Evolutionary conservation across 495 filamentous ascomycete genomes (phyloP), one percentile per base, ranked within the genome.

Genomic region (Penicillium riverlandense): DNA sequence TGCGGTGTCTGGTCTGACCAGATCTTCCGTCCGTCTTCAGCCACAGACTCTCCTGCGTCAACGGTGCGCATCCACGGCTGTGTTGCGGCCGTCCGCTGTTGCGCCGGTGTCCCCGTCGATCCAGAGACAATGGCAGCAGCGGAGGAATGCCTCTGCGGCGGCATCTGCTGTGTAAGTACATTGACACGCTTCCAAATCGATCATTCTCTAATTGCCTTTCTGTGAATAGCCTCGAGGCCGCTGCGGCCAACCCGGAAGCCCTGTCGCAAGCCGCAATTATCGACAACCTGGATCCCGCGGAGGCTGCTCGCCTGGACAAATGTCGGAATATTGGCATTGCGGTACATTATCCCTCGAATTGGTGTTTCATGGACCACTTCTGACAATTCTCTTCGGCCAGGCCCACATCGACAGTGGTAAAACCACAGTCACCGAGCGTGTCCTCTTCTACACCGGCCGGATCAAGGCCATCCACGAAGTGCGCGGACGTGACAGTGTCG

Each of bases 401-500:
- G 92, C 94, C 55, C 94, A 99, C 59, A 99, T 99, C 63, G 94
- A 99, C 72, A 95, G 88, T 63, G 94, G 94, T 49, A 99, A 99
- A 66, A 99, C 94, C 16, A 99, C 94, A 30, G 86, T 80, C 52
- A 97, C 91, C 43, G 94, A 99, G 64, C 86, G 94, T 56, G 90
- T 99, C 40, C 86, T 99, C 46, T 99, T 88, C 77, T 99, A 99
- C 67, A 99, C 94, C 28, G 94, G 94, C 46, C 83, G 92, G 59
- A 94, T 95, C 70, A 91, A 91, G 60, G 78, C 89, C 6, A 97
- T 99, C 53, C 94, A 99, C 68, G 94, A 99, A 70, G 94, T 99
- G 29, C 80, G 94, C 50, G 94, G 94, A 31, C 88, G 88, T 53
- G 94, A 99, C 71, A 80, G 84, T 32, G 89, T 97, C 13, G 94